Conservation (phyloP, 2,329 filamentous ascomycete species). For the Dothistroma septosporum region DNA sequence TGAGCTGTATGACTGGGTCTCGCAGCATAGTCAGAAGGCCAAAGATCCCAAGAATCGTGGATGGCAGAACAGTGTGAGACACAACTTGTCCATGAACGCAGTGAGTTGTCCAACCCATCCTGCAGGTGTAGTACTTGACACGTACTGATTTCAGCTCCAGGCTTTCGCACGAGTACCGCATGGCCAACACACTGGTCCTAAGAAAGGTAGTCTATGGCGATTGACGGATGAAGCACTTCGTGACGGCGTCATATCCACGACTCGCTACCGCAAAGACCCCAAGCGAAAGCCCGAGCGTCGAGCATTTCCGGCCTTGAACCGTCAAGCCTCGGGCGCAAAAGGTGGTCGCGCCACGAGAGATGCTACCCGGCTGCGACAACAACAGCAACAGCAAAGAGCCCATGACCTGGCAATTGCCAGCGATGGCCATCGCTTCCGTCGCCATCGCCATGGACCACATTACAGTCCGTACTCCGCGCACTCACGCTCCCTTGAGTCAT, state of each 20-base stretch:
- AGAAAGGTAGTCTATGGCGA: constrained; percentile 73
- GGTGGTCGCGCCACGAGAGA: constrained; percentile 42
- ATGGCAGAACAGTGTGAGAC: constrained; percentile 94
- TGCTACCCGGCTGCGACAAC: constrained; percentile 26
- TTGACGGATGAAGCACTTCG: constrained; percentile 65
- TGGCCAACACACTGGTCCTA: constrained; percentile 44
- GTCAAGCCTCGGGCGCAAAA: constrained; percentile 44
- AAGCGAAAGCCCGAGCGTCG: constrained; percentile 35
- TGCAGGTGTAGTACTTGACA: background rate
- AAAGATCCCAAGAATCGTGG: constrained; percentile 56
- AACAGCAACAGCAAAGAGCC: constrained; percentile 14
- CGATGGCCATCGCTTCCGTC: constrained; percentile 8
- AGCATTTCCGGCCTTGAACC: constrained; percentile 35
- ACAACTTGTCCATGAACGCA: constrained; percentile 93
- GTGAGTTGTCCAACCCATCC: constrained; percentile 51
- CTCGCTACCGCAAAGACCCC: constrained; percentile 51
- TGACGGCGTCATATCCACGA: constrained; percentile 79
- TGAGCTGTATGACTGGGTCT: constrained; percentile 89
- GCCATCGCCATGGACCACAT: constrained; percentile 6
- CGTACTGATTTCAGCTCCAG: constrained; percentile 33
- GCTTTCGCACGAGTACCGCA: constrained; percentile 54
- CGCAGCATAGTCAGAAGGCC: constrained; percentile 72
- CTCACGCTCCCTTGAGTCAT: constrained; percentile 4
- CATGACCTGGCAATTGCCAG: background rate
- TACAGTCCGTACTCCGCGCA: constrained; percentile 15